phyloP scores from a whole-genome alignment of 306 rosid genomes.

The Cucumis melo region DNA sequence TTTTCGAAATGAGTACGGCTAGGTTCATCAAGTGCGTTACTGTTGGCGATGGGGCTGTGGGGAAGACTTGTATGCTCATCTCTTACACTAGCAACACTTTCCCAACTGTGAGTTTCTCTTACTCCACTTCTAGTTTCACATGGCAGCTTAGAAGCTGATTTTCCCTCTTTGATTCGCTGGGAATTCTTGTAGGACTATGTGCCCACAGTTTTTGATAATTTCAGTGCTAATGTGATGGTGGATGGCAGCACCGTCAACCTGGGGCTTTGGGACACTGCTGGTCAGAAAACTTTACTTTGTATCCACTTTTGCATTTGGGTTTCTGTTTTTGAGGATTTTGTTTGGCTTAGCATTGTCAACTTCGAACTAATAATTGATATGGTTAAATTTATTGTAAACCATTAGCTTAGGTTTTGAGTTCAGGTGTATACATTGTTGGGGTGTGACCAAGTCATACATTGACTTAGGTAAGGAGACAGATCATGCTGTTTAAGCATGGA shows the following conservation, averaged over 20 bases:
- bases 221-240: constrained; percentile 93
- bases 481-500: no score
- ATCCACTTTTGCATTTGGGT: not conserved
- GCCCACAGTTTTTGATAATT: constrained; percentile 88
- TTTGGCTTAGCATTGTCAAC: not conserved
- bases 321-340: not conserved
- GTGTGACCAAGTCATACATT: no score
- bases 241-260: constrained; percentile 88
- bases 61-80: constrained; percentile 88
- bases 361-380: not conserved
- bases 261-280: constrained; percentile 95
- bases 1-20: constrained; percentile 57
- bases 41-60: constrained; percentile 93
- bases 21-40: constrained; percentile 92
- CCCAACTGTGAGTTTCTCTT: constrained; percentile 43
- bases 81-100: constrained; percentile 86
- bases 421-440: no score
- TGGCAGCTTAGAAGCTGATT: not conserved
- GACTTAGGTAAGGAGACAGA: no score
- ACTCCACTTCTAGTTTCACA: not conserved
- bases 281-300: constrained; percentile 21
- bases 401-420: no score
- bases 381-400: not conserved
- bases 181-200: constrained; percentile 63
- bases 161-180: not conserved